phyloP scores from a whole-genome alignment of 2,329 filamentous ascomycete genomes.

The Fusarium napiforme region DNA sequence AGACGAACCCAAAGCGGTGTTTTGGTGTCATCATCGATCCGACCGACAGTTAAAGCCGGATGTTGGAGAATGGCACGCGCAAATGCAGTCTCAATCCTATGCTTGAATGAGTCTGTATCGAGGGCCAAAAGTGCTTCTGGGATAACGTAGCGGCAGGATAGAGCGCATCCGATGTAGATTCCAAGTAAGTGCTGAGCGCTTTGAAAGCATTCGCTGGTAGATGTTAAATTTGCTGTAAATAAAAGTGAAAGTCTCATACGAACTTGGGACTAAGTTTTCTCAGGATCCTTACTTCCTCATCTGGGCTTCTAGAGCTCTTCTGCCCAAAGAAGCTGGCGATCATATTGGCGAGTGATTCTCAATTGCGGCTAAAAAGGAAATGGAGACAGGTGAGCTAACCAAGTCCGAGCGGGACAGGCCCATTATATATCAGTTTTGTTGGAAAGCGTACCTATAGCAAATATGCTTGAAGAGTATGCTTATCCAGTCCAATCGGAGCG shows the following conservation, averaged over 20 bases:
- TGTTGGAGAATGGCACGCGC: not conserved
- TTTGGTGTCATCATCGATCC: not conserved
- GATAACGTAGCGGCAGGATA: not conserved
- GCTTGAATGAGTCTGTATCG: not conserved
- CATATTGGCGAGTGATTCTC: rapidly evolving
- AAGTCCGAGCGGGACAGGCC: not conserved
- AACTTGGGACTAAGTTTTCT: not conserved
- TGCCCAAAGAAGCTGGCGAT: not conserved
- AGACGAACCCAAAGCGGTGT: not conserved
- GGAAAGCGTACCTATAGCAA: not conserved
- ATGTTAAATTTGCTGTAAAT: rapidly evolving
- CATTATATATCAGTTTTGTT: not conserved
- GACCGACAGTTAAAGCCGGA: not conserved
- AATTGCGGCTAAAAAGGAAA: not conserved
- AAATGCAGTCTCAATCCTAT: not conserved
- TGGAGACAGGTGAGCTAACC: not conserved
- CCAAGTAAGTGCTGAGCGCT: not conserved
- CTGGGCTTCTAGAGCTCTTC: not conserved
- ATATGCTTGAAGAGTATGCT: not conserved
- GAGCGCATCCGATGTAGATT: not conserved
- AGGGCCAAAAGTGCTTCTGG: not conserved
- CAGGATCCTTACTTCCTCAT: not conserved
- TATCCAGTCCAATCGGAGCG: not conserved
- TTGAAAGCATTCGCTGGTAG: not conserved
- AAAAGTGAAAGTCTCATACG: not conserved